phyloP scores from a whole-genome alignment of 352 stramenopile species.

The Blastocystis sp. region DNA sequence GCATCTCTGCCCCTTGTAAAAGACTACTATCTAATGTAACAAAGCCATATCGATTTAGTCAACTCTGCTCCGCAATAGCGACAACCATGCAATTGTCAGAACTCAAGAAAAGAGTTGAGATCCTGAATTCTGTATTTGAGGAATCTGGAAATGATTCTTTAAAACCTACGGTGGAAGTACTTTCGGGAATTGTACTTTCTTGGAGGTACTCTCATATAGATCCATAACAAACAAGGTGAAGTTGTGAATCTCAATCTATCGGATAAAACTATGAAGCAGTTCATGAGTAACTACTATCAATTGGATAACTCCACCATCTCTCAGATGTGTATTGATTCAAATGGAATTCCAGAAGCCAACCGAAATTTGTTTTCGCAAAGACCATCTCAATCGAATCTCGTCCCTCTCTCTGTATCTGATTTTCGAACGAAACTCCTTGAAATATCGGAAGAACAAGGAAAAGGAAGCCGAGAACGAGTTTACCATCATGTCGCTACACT shows the following conservation, averaged over 20 bases:
- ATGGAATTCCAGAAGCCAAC: constrained; percentile 23
- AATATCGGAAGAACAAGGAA: constrained; percentile 35
- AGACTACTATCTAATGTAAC: neutral
- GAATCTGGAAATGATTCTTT: neutral
- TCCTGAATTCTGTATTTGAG: neutral
- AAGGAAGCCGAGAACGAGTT: constrained; percentile 22
- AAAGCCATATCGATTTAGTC: neutral
- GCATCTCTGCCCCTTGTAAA: neutral
- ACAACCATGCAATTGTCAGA: neutral
- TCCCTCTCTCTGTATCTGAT: neutral
- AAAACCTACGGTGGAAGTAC: neutral
- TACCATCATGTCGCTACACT: neutral
- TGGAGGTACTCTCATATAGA: neutral
- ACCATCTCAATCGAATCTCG: neutral
- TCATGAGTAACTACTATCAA: neutral
- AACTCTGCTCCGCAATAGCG: neutral
- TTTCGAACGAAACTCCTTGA: neutral
- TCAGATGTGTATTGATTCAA: neutral
- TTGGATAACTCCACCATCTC: neutral
- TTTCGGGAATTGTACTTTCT: neutral
- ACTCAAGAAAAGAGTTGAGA: neutral
- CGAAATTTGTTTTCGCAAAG: neutral
- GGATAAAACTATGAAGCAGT: neutral
- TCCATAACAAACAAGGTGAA: neutral
- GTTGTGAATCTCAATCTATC: neutral